Base-by-base conservation (phyloP, 192 early-diverging fungal genomes). In the Backusella australiensis region DNA sequence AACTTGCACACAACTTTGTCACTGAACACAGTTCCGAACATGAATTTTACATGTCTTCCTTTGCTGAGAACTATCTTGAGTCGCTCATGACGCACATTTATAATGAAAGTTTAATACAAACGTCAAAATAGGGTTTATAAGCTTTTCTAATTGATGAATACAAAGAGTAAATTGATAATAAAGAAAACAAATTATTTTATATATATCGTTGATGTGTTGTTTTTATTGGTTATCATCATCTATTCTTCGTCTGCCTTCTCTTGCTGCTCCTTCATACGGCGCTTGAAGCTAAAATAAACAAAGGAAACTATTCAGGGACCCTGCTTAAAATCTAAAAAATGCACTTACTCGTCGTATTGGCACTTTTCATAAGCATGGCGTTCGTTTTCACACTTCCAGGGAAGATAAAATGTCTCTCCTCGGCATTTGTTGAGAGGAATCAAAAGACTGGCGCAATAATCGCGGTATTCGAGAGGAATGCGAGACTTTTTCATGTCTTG, bases 301-400 rank as follows among this genome's bases (percentile, higher is more conserved):
- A 32, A 38, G 14, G n/a, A 52, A 34, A 32, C 21, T 52, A 17
- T 63, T 77, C 29, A 70, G 68, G 69, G 9, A 32, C 26, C 29
- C 68, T 39, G 35, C n/a, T 46, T 11, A 26, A 34, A 34, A 35
- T 14, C 21, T 12, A 46, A 76, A 53, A 65, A 35, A 34, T 8
- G n/a, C 63, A 70, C 89, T 82, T 84, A 90, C 89, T 99, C 97
- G 74, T 96, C 93, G 84, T 97, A 98, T 89, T 96, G 94, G 85
- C 97, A 99, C 80, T 98, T 96, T 81, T 94, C 93, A 83, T 95
- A 99, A 67, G 86, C 86, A 63, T 96, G 92, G 71, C 93, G 84
- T 83, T 97, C 95, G 67, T 91, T 86, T 82, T 92, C 92, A 88
- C 97, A 99, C 80, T 95, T 94, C 95, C 95, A 98, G 32, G 97